These are phyloP conservation scores for Serendipita indica DNA, from an alignment of 768 basidiomycete genomes.

Conservation along the genomic window DNA sequence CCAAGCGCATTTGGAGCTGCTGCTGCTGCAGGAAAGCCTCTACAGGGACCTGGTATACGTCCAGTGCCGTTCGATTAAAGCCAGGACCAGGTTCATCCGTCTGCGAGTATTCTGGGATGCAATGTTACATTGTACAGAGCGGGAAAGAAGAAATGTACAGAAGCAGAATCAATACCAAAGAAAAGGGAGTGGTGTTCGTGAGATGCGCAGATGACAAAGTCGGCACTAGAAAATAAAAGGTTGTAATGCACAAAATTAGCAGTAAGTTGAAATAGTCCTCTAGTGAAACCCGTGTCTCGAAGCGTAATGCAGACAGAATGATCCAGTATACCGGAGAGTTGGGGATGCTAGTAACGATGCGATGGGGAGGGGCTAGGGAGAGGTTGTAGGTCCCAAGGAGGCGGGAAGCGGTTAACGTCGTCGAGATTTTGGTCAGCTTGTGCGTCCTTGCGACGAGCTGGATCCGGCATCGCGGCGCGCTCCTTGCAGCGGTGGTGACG, in stretches of 20 bases:
- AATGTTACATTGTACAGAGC: conserved; percentile 1
- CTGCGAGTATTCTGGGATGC: background rate
- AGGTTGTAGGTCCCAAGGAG: conserved; percentile 30
- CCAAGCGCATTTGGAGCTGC: conserved; percentile 73
- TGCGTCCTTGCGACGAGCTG: conserved; percentile 59
- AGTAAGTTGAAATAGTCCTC: background rate
- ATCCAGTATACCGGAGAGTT: background rate
- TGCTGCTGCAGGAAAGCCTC: conserved; percentile 32
- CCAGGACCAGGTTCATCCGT: background rate
- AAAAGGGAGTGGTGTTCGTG: too few species aligned
- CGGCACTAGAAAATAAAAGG: too few species aligned
- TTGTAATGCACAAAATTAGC: too few species aligned
- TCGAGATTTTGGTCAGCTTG: conserved; percentile 66
- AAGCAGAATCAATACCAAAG: background rate
- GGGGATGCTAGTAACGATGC: background rate
- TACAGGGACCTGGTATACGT: conserved; percentile 48
- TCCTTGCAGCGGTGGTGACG: conserved; percentile 52
- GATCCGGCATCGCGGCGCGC: conserved; percentile 57
- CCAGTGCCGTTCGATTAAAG: conserved; percentile 69
- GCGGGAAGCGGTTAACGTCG: conserved; percentile 52
- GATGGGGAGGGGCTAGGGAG: background rate
- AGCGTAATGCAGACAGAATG: background rate
- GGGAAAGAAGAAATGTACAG: background rate
- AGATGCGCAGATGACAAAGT: too few species aligned
- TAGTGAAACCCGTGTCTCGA: background rate